A percentile compares a stretch with the other conserved stretches of the same genome.
Evolutionary conservation across 2,329 filamentous ascomycete species (phyloP).

Genomic region (Neophaeococcomyces mojaviensis): DNA sequence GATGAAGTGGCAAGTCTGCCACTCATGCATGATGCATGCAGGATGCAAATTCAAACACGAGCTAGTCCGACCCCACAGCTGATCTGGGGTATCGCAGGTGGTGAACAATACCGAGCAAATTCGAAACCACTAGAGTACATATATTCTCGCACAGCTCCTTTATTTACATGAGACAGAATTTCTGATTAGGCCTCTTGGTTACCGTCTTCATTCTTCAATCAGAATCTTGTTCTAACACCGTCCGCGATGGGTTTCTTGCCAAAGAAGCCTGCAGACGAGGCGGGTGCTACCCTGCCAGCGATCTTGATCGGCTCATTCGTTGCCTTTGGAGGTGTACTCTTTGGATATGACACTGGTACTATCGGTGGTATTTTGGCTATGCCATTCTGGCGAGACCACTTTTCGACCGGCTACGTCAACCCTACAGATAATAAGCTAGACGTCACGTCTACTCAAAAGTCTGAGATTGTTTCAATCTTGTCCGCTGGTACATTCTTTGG

Average conservation of each 20-base stretch:
- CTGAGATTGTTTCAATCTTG: slow-evolving; percentile 60
- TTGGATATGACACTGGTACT: slow-evolving; percentile 20
- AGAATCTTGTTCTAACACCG: neutral
- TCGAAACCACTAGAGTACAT: too few species aligned
- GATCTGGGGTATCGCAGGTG: too few species aligned
- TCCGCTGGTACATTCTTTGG: slow-evolving; percentile 74
- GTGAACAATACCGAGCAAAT: too few species aligned
- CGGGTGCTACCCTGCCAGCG: slow-evolving; percentile 41
- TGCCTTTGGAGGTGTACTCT: slow-evolving; percentile 25
- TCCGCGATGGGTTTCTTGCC: slow-evolving; percentile 36
- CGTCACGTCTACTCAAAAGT: slow-evolving; percentile 17
- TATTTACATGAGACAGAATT: too few species aligned
- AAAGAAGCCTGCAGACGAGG: slow-evolving; percentile 39
- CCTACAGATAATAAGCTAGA: slow-evolving; percentile 16
- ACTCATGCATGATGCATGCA: too few species aligned
- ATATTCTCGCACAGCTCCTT: too few species aligned
- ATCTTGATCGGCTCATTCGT: slow-evolving; percentile 37
- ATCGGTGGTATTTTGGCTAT: slow-evolving; percentile 30
- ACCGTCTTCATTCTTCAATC: neutral
- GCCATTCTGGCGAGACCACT: slow-evolving; percentile 32
- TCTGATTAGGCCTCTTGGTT: too few species aligned
- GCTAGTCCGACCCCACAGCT: too few species aligned
- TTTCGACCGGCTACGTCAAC: slow-evolving; percentile 31
- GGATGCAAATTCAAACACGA: too few species aligned
- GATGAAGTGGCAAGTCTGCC: too few species aligned